These are phyloP conservation scores for Cerrena zonata DNA, from an alignment of 1,284 basidiomycete genomes.

Conservation along the genomic window DNA sequence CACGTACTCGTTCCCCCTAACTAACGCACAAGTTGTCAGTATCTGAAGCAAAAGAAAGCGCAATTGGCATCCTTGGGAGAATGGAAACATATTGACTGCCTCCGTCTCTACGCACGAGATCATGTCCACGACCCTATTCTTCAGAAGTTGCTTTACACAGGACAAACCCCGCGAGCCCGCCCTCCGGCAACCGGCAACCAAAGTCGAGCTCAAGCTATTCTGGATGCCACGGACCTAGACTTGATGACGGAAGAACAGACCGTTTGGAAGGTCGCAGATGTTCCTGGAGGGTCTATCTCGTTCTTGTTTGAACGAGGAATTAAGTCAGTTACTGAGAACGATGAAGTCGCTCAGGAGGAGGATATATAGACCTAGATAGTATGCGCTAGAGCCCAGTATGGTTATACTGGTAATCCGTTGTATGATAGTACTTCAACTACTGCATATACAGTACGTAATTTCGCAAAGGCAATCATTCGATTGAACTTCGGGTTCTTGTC, in stretches of 20 bases:
- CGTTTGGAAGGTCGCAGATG: conserved; percentile 33
- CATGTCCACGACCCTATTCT: conserved; percentile 61
- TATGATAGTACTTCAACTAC: too few relatives aligned
- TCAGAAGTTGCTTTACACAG: conserved; percentile 40
- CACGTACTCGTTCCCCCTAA: neutral
- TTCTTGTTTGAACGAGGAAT: conserved; percentile 63
- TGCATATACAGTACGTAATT: too few relatives aligned
- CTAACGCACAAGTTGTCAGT: conserved; percentile 35
- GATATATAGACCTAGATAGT: too few relatives aligned
- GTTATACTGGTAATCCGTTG: too few relatives aligned
- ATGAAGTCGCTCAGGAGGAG: too few relatives aligned
- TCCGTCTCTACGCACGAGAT: conserved; percentile 40
- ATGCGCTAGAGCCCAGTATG: too few relatives aligned
- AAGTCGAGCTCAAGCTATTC: conserved; percentile 31
- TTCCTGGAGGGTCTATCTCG: conserved; percentile 63
- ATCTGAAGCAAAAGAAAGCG: conserved; percentile 65
- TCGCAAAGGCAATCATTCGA: too few relatives aligned
- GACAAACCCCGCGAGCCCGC: conserved; percentile 4
- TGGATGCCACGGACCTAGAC: conserved; percentile 41
- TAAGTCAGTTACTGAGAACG: conserved; percentile 2
- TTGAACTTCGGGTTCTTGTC: too few relatives aligned
- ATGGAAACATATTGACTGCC: conserved; percentile 83
- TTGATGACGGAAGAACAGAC: conserved; percentile 32
- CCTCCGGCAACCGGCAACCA: conserved; percentile 10
- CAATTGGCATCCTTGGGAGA: conserved; percentile 79